Conservation (phyloP, 2,329 filamentous ascomycete species). For the Trichoderma endophyticum region DNA sequence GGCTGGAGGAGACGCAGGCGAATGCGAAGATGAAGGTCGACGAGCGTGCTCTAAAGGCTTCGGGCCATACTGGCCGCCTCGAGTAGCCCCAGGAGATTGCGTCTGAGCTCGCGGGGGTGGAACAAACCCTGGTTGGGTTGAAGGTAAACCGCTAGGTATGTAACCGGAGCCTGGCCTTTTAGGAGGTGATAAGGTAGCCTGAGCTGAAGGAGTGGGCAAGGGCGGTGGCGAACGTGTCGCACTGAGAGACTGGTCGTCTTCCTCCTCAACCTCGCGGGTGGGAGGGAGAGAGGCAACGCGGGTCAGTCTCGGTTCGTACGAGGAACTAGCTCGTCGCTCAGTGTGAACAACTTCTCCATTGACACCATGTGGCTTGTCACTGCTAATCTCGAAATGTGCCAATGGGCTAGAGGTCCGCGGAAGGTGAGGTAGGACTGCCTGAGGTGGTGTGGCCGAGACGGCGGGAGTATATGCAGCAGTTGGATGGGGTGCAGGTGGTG, state of each 20-base stretch:
- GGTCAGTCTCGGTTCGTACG: slow-evolving; percentile 53
- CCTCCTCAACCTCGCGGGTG: slow-evolving; percentile 60
- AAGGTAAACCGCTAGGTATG: slow-evolving; percentile 38
- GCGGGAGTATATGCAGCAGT: slow-evolving; percentile 42
- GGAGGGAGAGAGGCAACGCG: slow-evolving; percentile 58
- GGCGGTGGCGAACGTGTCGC: slow-evolving; percentile 26
- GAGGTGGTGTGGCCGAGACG: slow-evolving; percentile 35
- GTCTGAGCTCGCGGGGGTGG: slow-evolving; percentile 60
- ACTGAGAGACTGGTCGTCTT: slow-evolving; percentile 31
- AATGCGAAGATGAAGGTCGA: slow-evolving; percentile 54
- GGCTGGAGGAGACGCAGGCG: slow-evolving; percentile 37
- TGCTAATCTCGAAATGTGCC: slow-evolving; percentile 59
- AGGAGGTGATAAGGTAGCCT: slow-evolving; percentile 51
- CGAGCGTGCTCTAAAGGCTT: slow-evolving; percentile 44
- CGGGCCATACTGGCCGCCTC: slow-evolving; percentile 35
- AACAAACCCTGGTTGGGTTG: slow-evolving; percentile 41
- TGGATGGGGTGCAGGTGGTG: slow-evolving; percentile 40
- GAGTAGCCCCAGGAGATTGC: slow-evolving; percentile 55
- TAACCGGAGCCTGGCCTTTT: slow-evolving; percentile 55
- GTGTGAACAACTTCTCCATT: slow-evolving; percentile 41
- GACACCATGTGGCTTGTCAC: slow-evolving; percentile 34
- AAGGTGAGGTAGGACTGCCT: slow-evolving; percentile 53
- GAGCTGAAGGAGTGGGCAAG: slow-evolving; percentile 33
- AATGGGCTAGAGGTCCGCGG: slow-evolving; percentile 64
- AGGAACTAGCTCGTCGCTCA: slow-evolving; percentile 51